Percentiles rank a stretch among this genome's conserved stretches.
phyloP scores from a whole-genome alignment of 306 rosid genomes.

The Begonia loranthoides region DNA sequence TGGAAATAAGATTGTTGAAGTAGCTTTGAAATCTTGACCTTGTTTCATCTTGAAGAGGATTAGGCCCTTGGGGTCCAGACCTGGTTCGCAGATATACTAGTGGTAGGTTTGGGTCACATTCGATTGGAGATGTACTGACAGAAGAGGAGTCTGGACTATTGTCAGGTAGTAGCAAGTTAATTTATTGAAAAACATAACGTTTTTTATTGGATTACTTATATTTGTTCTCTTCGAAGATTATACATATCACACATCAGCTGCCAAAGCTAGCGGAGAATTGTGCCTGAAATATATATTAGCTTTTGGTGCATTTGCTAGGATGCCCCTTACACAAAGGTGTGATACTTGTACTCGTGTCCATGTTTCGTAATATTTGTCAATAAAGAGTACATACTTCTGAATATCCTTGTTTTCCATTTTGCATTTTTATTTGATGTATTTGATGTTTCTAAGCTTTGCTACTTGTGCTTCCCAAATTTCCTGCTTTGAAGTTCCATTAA shows the following conservation, averaged over 20 bases:
- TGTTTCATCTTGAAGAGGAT: conserved; percentile 37
- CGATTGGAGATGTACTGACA: conserved; percentile 45
- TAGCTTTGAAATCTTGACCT: conserved; percentile 1
- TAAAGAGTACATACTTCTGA: no score
- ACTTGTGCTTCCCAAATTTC: no score
- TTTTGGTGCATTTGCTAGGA: conserved; percentile 80
- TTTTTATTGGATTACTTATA: conserved; percentile 8
- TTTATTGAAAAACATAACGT: not conserved
- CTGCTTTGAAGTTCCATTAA: no score
- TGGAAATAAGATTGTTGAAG: not conserved
- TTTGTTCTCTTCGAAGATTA: conserved; percentile 47
- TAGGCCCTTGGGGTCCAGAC: conserved; percentile 97
- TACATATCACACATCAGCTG: conserved; percentile 75
- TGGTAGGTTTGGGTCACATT: conserved; percentile 50
- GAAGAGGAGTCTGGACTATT: conserved; percentile 58
- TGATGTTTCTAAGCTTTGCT: no score
- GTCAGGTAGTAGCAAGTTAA: conserved; percentile 39
- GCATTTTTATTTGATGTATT: no score
- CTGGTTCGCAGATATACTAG: conserved; percentile 59
- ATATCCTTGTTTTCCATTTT: no score
- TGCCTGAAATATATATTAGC: conserved; percentile 80
- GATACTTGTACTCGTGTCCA: not conserved
- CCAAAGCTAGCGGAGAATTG: conserved; percentile 90
- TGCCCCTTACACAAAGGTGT: conserved; percentile 79
- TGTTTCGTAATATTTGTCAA: no score